These are phyloP conservation scores for Lachnellula hyalina DNA, from an alignment of 2,329 filamentous ascomycete species.

Conservation along the genomic window DNA sequence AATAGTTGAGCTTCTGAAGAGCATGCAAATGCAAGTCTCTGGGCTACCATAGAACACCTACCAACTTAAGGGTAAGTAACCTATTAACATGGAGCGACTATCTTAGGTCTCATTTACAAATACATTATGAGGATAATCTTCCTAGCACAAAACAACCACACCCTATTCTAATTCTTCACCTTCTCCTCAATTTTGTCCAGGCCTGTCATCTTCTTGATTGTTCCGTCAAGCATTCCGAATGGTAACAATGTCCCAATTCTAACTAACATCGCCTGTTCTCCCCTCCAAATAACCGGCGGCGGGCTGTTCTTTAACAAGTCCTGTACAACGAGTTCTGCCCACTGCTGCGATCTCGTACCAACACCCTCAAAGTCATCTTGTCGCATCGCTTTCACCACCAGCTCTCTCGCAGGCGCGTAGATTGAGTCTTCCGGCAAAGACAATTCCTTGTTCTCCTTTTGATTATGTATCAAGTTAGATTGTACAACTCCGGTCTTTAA, in stretches of 20 bases:
- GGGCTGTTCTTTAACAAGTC: constrained; percentile 12
- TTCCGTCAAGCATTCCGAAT: constrained; percentile 7
- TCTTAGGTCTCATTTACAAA: no score
- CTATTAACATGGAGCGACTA: no score
- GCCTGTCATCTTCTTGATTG: constrained; percentile 1
- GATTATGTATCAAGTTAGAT: constrained; percentile 20
- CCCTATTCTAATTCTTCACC: neutral
- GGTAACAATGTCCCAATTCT: constrained; percentile 13
- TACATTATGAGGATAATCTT: no score
- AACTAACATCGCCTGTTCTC: constrained; percentile 3
- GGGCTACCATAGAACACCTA: no score
- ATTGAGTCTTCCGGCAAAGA: neutral
- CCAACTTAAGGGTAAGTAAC: no score
- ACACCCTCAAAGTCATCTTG: constrained; percentile 2
- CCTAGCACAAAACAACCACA: no score
- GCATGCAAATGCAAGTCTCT: no score
- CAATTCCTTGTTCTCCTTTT: constrained; percentile 10
- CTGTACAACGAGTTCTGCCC: constrained; percentile 12
- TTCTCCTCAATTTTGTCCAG: constrained; percentile 3
- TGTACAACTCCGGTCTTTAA: constrained; percentile 18
- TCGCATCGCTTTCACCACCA: constrained; percentile 10
- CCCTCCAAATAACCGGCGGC: constrained; percentile 12
- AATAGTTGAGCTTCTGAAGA: no score
- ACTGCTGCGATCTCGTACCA: constrained; percentile 11
- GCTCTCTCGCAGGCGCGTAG: constrained; percentile 10